phyloP scores from a whole-genome alignment of 805 yeast species.

The Wickerhamiella azyma region DNA sequence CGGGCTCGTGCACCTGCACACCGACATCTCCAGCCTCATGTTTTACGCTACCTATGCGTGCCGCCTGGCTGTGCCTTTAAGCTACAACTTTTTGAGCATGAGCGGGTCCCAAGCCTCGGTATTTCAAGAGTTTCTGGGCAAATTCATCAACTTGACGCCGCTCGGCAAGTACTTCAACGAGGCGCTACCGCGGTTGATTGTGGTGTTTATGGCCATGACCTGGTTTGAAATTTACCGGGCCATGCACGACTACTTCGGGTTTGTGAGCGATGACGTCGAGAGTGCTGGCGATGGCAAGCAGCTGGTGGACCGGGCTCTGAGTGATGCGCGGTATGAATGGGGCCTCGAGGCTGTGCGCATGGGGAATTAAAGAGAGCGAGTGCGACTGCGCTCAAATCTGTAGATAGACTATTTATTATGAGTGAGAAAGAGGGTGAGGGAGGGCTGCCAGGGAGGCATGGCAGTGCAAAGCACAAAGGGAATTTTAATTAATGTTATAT shows the following conservation, averaged over 20 bases:
- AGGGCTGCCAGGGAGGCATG: too few species aligned
- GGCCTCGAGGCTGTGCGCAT: slow-evolving; percentile 13
- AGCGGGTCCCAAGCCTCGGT: slow-evolving; percentile 34
- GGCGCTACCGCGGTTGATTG: slow-evolving; percentile 58
- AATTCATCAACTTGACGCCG: slow-evolving; percentile 61
- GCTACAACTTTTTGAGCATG: slow-evolving; percentile 63
- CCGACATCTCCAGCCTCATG: slow-evolving; percentile 61
- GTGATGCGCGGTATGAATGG: slow-evolving; percentile 17
- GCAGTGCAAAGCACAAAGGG: too few species aligned
- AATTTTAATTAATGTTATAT: not conserved
- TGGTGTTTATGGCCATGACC: slow-evolving; percentile 57
- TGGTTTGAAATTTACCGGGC: slow-evolving; percentile 54
- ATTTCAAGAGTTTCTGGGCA: slow-evolving; percentile 64
- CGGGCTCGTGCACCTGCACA: slow-evolving; percentile 54
- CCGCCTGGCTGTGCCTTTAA: slow-evolving; percentile 67
- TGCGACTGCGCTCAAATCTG: too few species aligned
- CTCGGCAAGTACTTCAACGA: slow-evolving; percentile 59
- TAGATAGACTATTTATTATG: not conserved
- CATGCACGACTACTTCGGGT: slow-evolving; percentile 33
- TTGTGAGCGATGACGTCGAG: slow-evolving; percentile 24
- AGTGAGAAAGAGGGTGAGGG: too few species aligned
- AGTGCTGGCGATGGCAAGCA: slow-evolving; percentile 25
- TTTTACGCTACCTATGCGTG: slow-evolving; percentile 73
- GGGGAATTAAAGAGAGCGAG: too few species aligned
- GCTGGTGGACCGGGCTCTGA: slow-evolving; percentile 23